phyloP scores from a whole-genome alignment of 169 alveolate genomes.

The Plasmodium vivax region DNA sequence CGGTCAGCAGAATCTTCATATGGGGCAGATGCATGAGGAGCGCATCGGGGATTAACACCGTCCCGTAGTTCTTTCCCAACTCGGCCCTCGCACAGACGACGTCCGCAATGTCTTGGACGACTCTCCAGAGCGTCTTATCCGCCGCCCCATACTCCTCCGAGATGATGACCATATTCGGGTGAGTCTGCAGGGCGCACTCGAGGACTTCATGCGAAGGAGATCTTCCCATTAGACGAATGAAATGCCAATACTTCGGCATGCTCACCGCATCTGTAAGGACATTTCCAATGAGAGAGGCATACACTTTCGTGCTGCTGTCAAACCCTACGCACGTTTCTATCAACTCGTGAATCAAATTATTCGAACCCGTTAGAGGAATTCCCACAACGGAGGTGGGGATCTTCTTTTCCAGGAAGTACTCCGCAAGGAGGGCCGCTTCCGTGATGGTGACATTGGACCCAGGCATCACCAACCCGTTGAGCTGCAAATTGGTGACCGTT shows the following conservation, averaged over 20 bases:
- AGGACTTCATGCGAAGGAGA: constrained; percentile 96
- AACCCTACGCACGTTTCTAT: constrained; percentile 97
- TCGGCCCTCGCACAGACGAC: constrained; percentile 95
- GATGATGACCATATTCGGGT: constrained; percentile 96
- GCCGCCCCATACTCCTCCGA: constrained; percentile 97
- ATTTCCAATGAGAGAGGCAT: constrained; percentile 97
- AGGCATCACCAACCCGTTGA: constrained; percentile 95
- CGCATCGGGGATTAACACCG: constrained; percentile 97
- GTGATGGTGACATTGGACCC: constrained; percentile 97
- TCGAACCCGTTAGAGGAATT: constrained; percentile 96
- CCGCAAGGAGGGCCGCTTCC: constrained; percentile 93
- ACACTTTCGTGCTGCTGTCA: constrained; percentile 96
- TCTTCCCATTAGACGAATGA: constrained; percentile 97
- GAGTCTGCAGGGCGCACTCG: constrained; percentile 97
- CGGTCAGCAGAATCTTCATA: constrained; percentile 91
- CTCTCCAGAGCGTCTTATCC: constrained; percentile 93
- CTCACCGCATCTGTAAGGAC: constrained; percentile 98
- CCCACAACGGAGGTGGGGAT: constrained; percentile 93
- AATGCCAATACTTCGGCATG: constrained; percentile 98
- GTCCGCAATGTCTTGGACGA: constrained; percentile 95
- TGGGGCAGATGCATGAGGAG: constrained; percentile 95
- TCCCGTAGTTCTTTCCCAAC: constrained; percentile 95
- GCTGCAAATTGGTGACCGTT: constrained; percentile 85
- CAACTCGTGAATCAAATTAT: constrained; percentile 91
- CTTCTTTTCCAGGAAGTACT: constrained; percentile 89